These are phyloP conservation scores for Metschnikowia anglica DNA, from an alignment of 805 yeast genomes.

Conservation along the genomic window DNA sequence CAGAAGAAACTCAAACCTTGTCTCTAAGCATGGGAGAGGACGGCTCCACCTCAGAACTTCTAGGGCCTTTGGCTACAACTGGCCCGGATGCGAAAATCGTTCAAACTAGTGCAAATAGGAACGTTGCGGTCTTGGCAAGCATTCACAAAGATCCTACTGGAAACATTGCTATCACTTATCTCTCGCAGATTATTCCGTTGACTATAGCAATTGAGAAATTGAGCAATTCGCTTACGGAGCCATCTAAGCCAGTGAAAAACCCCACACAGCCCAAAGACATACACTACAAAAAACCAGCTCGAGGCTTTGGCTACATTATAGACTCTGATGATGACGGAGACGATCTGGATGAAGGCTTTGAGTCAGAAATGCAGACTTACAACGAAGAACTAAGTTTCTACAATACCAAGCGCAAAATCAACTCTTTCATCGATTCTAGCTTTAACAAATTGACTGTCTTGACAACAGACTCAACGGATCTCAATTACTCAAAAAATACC, in stretches of 20 bases:
- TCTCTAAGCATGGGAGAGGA: background rate
- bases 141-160: conserved; percentile 5
- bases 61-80: conserved; percentile 10
- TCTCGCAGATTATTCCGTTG: conserved; percentile 18
- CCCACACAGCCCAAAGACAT: background rate
- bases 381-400: conserved; percentile 3
- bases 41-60: conserved; percentile 2
- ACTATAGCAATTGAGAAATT: conserved; percentile 8
- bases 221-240: background rate
- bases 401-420: conserved; percentile 6
- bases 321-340: conserved; percentile 9
- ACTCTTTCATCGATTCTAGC: conserved; percentile 8
- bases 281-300: conserved; percentile 11
- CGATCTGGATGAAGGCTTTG: background rate
- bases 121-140: conserved; percentile 9
- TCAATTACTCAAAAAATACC: background rate
- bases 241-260: conserved; percentile 8
- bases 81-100: conserved; percentile 9
- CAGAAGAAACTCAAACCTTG: conserved; percentile 1
- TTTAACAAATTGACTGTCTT: conserved; percentile 16
- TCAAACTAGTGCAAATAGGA: conserved; percentile 6
- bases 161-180: conserved; percentile 4
- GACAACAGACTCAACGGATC: conserved; percentile 10
- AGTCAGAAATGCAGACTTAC: conserved; percentile 5
- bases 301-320: conserved; percentile 19